Evolutionary conservation across 345 rosid species (phyloP).

Genomic region (Citropsis articulata): DNA sequence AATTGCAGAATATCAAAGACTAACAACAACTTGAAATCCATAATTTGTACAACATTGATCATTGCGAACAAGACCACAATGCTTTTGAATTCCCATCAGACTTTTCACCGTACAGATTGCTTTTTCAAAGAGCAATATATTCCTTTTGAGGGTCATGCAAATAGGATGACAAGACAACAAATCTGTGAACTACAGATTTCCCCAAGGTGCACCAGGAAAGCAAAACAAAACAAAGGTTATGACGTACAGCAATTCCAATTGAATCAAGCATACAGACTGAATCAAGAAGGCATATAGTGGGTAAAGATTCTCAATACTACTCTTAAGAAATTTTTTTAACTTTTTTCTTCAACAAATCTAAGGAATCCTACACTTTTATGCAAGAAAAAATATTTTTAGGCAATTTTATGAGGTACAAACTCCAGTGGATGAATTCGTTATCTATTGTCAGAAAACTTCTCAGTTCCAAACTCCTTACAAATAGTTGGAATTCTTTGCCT

Average conservation of each 20-base stretch:
- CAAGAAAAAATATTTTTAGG: not conserved
- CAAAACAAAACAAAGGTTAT: not conserved
- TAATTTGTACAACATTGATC: not conserved
- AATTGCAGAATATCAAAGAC: constrained; percentile 7
- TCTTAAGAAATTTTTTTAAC: not conserved
- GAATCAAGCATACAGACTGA: not conserved
- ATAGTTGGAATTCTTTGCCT: too few species aligned
- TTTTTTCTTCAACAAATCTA: not conserved
- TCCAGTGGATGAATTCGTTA: not conserved
- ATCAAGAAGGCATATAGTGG: not conserved
- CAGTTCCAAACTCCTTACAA: not conserved
- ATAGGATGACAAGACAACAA: not conserved
- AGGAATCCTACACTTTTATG: not conserved
- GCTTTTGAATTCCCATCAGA: not conserved
- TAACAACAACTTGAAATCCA: not conserved
- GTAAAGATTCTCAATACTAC: not conserved
- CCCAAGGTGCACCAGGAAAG: not conserved
- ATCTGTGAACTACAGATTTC: not conserved
- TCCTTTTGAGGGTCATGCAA: not conserved
- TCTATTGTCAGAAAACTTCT: not conserved
- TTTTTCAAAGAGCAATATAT: not conserved
- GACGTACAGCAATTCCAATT: not conserved
- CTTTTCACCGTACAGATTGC: not conserved
- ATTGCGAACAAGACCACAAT: not conserved
- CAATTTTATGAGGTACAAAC: not conserved